Evolutionary conservation across 768 basidiomycete genomes (phyloP), one percentile per base, ranked within the genome.

Genomic region (Harrya chromipes): DNA sequence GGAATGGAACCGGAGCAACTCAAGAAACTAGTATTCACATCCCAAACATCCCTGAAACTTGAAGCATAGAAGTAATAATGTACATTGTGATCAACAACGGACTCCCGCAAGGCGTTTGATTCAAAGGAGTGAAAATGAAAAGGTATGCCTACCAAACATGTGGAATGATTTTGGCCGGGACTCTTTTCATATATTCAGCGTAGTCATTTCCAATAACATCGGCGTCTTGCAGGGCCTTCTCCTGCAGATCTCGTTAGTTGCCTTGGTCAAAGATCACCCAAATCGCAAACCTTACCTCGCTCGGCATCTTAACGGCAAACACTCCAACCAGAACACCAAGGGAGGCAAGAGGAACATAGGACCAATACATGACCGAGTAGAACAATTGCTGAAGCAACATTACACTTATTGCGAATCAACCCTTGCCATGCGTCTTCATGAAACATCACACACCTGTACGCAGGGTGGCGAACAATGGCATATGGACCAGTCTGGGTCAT

Each of bases 1-100:
- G 69, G 72, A 8, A 59, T 65, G 46, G 58, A 72, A 34, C 68
- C 65, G 2, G 74, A 74, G 41, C 70, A 74, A n/a, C 60, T 82
- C 33, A 72, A 65, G 56, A 50, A 43, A 20, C 43, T 74, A 34
- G 74, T 78, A 31, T 56, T 74, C 33, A 62, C 61, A 43, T 71
- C 73, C 13, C 70, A 63, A 20, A 49, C 34, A 37, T 59, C 54
- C 13, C 39, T 68, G 49, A 45, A 54, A 26, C 48, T 68, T 5
- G 47, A 50, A 20, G 38, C 34, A 9, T 49, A 65, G 39, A 20
- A 50, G 20, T 4, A 47, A 39, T 4, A 47, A 41, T 14, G 36
- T 58, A 65, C 50, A 49, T 9, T 40, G 43, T 35, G 48, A 6
- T 14, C 27, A 14, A 31, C 19, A 33, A 42, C 17, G 13, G 12